Conservation (phyloP, 257 asterid genomes). For the Thymus quinquecostatus region DNA sequence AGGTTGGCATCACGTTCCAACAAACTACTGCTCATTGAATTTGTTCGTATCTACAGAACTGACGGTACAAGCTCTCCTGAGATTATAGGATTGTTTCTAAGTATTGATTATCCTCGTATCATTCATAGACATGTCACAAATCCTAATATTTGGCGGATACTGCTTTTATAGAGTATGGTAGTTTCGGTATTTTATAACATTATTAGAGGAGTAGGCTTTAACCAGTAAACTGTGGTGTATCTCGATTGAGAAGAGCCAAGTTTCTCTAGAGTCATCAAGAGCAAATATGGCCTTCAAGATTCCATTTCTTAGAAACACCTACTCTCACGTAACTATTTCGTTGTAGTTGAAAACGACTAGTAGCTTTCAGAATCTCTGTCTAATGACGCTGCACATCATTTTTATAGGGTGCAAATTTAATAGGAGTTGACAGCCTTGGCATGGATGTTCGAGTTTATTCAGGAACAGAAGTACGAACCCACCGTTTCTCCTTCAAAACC, state of each 20-base stretch:
- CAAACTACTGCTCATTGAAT: constrained; percentile 5
- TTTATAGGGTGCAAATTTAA: constrained; percentile 60
- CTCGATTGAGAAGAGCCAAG: neutral
- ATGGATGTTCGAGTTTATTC: constrained; percentile 69
- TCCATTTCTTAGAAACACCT: neutral
- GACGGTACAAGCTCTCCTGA: neutral
- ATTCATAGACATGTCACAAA: neutral
- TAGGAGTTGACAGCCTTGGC: constrained; percentile 87
- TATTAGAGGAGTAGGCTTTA: neutral
- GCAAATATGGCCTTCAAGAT: neutral
- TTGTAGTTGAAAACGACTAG: neutral
- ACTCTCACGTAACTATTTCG: neutral
- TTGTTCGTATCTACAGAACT: neutral
- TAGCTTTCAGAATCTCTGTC: constrained; percentile 11
- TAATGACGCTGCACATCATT: constrained; percentile 19
- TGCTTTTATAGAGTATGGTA: neutral
- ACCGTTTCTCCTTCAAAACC: constrained; percentile 75
- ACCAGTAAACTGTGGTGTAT: neutral
- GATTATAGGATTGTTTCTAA: neutral
- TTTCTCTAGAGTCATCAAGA: neutral
- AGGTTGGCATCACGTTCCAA: constrained; percentile 44
- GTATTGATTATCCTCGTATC: neutral
- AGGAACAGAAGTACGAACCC: constrained; percentile 72
- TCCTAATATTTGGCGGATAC: neutral
- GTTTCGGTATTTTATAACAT: neutral